Evolutionary conservation across 73 alveolate species (phyloP).

Genomic region (Tetrahymena thermophila): DNA sequence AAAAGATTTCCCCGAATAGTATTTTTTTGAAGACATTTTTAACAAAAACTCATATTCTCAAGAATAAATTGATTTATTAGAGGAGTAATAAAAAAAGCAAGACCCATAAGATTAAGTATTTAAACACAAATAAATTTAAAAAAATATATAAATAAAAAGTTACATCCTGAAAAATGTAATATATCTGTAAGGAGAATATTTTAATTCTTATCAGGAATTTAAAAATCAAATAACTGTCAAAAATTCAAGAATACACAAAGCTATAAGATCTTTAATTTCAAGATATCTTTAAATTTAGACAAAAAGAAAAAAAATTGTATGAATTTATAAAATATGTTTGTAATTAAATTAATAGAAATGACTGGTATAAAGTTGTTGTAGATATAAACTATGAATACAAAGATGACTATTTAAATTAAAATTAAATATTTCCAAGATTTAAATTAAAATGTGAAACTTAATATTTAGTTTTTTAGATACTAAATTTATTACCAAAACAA

Average conservation of each 20-base stretch:
- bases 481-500: background rate
- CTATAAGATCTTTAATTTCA: background rate
- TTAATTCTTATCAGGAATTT: too few relatives aligned
- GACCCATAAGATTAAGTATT: too few relatives aligned
- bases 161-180: background rate
- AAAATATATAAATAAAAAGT: too few relatives aligned
- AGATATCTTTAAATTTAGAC: background rate
- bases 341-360: background rate
- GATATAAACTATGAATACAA: too few relatives aligned
- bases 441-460: background rate
- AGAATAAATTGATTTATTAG: too few relatives aligned
- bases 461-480: background rate
- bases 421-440: background rate
- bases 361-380: background rate
- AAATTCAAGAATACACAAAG: background rate
- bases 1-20: too few relatives aligned
- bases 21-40: too few relatives aligned
- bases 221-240: too few relatives aligned
- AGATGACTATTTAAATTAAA: background rate
- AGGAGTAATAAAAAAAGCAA: too few relatives aligned
- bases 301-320: too few relatives aligned
- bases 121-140: too few relatives aligned
- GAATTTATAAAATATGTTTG: background rate
- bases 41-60: too few relatives aligned
- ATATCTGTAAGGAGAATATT: background rate